Percentiles rank a stretch among this genome's conserved stretches.
Evolutionary conservation across 78 protist genomes (phyloP).

Genomic region (Acrasis kona): DNA sequence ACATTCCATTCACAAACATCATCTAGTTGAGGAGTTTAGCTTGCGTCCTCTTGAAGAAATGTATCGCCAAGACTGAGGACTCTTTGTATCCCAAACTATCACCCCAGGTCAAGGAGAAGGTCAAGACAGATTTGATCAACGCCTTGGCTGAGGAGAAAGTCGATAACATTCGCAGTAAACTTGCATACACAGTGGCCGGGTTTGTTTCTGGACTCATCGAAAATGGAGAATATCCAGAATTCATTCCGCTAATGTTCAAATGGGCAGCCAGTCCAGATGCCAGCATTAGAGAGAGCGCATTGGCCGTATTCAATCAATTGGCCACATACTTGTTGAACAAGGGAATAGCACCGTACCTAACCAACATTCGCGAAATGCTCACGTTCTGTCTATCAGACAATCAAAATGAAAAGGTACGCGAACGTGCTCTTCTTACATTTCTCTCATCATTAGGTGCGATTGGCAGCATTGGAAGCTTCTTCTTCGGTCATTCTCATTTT

Average conservation of each 20-base stretch:
- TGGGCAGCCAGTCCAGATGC: background rate
- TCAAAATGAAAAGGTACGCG: too few relatives aligned
- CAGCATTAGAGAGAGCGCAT: background rate
- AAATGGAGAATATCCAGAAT: background rate
- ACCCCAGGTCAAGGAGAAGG: background rate
- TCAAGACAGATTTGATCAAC: background rate
- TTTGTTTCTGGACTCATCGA: background rate
- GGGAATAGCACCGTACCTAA: background rate
- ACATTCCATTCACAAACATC: background rate
- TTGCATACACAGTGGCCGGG: background rate
- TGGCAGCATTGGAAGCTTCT: background rate
- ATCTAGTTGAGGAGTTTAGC: background rate
- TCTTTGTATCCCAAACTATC: background rate
- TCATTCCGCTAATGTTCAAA: background rate
- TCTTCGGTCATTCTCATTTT: background rate
- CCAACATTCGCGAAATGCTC: background rate
- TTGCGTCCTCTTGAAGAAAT: background rate
- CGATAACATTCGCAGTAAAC: background rate
- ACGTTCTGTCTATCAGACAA: background rate
- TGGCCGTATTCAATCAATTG: background rate
- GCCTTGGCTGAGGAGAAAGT: background rate
- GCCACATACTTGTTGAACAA: background rate
- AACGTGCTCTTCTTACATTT: too few relatives aligned
- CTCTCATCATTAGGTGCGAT: background rate
- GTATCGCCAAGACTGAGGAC: background rate